These are phyloP conservation scores for Didymella arachidicola DNA, from an alignment of 2,329 filamentous ascomycete genomes.

Conservation along the genomic window DNA sequence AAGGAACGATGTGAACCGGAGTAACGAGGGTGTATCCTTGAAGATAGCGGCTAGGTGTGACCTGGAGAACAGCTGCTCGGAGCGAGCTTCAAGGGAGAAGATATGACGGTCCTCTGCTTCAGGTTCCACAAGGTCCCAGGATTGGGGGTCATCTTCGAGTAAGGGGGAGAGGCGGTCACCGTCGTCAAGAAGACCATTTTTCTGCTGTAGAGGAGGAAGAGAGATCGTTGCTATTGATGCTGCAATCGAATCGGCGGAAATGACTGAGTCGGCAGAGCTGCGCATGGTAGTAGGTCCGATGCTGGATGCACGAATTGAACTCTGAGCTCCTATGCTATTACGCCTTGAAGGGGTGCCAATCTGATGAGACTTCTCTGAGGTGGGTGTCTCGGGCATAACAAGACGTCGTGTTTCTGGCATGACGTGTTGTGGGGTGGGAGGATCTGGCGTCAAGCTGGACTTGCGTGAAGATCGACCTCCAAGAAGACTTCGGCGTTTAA, in stretches of 20 bases:
- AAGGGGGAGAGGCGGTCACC: constrained; percentile 56
- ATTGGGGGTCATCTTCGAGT: constrained; percentile 61
- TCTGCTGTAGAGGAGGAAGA: constrained; percentile 55
- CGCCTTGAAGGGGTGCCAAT: constrained; percentile 28
- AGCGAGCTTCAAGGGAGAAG: constrained; percentile 69
- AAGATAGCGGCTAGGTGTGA: constrained; percentile 73
- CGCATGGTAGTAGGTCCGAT: constrained; percentile 34
- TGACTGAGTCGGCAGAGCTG: constrained; percentile 49
- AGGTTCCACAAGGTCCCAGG: constrained; percentile 61
- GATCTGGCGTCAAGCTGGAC: constrained; percentile 23
- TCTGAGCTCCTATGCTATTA: constrained; percentile 18
- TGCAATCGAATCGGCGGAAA: constrained; percentile 45
- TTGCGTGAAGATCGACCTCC: constrained; percentile 12
- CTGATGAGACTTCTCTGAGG: constrained; percentile 23
- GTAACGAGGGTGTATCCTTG: constrained; percentile 66
- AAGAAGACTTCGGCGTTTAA: constrained; percentile 26
- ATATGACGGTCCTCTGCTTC: constrained; percentile 36
- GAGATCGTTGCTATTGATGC: constrained; percentile 46
- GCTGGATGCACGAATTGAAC: constrained; percentile 25
- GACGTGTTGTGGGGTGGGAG: constrained; percentile 12
- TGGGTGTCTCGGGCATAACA: constrained; percentile 28
- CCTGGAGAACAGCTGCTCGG: constrained; percentile 70
- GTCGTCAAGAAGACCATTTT: constrained; percentile 51
- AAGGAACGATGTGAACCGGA: constrained; percentile 73
- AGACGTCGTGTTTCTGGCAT: constrained; percentile 17